Base-by-base conservation (phyloP, 306 rosid species). In the Arachis hypogaea region DNA sequence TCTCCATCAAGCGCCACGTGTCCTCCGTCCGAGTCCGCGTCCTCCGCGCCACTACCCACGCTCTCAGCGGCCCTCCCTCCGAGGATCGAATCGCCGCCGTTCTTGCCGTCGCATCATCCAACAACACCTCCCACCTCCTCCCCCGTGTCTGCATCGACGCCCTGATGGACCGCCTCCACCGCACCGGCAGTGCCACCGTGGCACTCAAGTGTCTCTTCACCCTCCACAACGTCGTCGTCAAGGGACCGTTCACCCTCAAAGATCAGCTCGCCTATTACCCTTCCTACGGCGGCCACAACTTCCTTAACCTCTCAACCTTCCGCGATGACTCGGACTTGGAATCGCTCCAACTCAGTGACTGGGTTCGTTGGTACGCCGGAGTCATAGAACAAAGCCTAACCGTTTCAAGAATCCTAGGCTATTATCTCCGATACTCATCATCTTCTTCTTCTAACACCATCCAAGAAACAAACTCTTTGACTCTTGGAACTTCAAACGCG, bases 291-390 rank as follows among this genome's bases (percentile, higher is more conserved):
- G 96, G 94, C n/a, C 82, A 63, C 16, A 93, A 93, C 29, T 85
- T 88, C 50, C 89, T 93, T 2, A 93, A 93, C 55, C 78, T 94
- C 1, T 82, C 95, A 0, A 59, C 52, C 11, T 94, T 92, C 63
- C 83, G 88, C 11, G 96, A 89, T 75, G 77, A 82, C 16, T 88
- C 92, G 45, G 87, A 82, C 55, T 3, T 66, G 9, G 82, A 59
- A 29, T 72, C 82, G 61, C 9, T 78, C 45, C 81, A 84, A 41
- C 71, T 88, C 22, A 84, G 95, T 28, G 74, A 83, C 0, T 94
- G 99, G 97, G 99, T 89, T 11, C 82, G 96, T 33, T 94, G 97
- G 99, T 89, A 84, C 54, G 95, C 95, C 0, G 80, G 57, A 0
- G 74, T 88, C 0, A 29, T 92, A 40, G 96, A 93, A 70, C 96